These are phyloP conservation scores for Cylindrodendrum hubeiense DNA, from an alignment of 2,329 filamentous ascomycete species.

Conservation along the genomic window DNA sequence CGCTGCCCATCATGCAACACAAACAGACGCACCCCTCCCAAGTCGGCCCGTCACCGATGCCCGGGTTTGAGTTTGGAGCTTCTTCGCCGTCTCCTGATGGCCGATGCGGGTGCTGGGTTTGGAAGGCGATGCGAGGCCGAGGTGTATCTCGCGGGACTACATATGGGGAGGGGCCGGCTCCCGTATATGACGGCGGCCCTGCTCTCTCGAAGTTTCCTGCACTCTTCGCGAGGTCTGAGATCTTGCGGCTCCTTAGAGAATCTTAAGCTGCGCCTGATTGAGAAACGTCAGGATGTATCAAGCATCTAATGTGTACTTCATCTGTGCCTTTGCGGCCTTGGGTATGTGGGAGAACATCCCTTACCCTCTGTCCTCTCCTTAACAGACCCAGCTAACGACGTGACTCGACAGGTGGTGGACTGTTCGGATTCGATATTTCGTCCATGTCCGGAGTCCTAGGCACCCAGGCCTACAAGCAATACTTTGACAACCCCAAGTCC, in stretches of 20 bases:
- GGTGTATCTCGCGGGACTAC: background rate
- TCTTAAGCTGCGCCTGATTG: background rate
- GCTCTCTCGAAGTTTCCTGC: background rate
- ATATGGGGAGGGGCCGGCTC: background rate
- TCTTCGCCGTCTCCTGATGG: background rate
- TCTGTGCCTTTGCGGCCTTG: constrained; percentile 73
- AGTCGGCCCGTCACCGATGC: background rate
- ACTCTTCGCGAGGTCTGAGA: background rate
- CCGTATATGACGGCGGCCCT: background rate
- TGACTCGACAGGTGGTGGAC: constrained; percentile 67
- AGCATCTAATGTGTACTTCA: constrained; percentile 67
- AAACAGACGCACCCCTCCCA: background rate
- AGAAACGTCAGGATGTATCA: constrained; percentile 51
- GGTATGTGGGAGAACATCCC: constrained; percentile 52
- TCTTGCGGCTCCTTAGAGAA: background rate
- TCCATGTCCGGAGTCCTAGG: constrained; percentile 79
- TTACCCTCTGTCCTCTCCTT: background rate
- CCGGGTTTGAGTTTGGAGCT: background rate
- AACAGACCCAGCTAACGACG: background rate
- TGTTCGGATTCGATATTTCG: constrained; percentile 85
- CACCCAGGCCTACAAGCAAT: constrained; percentile 77
- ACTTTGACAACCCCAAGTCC: constrained; percentile 72
- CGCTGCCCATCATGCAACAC: background rate
- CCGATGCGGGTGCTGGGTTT: background rate
- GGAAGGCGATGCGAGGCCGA: background rate